Percentiles rank a stretch among this genome's conserved stretches.
These are phyloP conservation scores for Fomitopsis serialis DNA, from an alignment of 768 basidiomycete genomes.

Conservation along the genomic window DNA sequence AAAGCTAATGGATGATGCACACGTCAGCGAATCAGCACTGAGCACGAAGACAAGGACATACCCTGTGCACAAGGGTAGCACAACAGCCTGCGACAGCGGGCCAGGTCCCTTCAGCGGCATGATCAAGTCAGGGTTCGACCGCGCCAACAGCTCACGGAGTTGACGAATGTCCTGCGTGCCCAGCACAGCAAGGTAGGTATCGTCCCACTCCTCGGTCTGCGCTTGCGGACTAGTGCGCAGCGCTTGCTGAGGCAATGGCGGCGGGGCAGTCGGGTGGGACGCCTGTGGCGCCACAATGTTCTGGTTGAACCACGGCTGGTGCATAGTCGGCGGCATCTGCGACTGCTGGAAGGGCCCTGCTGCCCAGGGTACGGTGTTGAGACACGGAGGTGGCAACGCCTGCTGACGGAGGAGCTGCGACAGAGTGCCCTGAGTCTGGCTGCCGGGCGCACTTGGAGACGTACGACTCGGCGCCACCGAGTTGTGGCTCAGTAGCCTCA, in stretches of 20 bases:
- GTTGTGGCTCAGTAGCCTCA: conserved; percentile 70
- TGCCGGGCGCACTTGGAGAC: conserved; percentile 17
- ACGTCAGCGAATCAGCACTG: neutral
- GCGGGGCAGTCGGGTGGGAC: conserved; percentile 71
- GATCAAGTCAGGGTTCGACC: conserved; percentile 73
- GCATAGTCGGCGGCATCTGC: conserved; percentile 21
- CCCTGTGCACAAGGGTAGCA: conserved; percentile 81
- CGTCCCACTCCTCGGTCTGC: conserved; percentile 77
- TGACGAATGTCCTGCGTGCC: conserved; percentile 70
- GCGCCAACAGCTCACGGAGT: conserved; percentile 66
- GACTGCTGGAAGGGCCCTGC: conserved; percentile 23
- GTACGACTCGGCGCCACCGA: conserved; percentile 11
- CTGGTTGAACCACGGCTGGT: conserved; percentile 52
- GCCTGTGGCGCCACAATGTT: conserved; percentile 77
- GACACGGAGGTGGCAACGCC: conserved; percentile 33
- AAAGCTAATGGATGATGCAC: conserved; percentile 40
- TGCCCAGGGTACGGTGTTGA: conserved; percentile 19
- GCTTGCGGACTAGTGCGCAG: conserved; percentile 31
- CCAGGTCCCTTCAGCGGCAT: conserved; percentile 70
- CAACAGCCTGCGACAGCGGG: conserved; percentile 78
- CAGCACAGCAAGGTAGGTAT: conserved; percentile 71
- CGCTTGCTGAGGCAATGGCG: conserved; percentile 36
- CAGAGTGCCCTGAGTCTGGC: conserved; percentile 17
- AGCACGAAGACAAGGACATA: conserved; percentile 31
- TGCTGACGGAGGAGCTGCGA: conserved; percentile 24